Evolutionary conservation across 495 filamentous ascomycete genomes (phyloP).

Genomic region (Aspergillus asperescens): DNA sequence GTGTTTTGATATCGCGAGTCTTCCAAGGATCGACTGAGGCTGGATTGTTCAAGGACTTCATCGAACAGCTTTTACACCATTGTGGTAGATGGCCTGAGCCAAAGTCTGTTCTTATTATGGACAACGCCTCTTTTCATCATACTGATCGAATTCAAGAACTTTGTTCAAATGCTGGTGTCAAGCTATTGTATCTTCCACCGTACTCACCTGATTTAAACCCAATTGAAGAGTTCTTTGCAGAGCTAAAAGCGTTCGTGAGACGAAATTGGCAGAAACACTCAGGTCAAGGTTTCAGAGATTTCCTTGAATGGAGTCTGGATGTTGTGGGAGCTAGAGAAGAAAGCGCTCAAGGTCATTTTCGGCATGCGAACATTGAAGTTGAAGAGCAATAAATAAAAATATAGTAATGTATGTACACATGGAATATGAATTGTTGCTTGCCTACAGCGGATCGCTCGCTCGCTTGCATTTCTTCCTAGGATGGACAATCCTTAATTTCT

Average conservation of each 20-base stretch:
- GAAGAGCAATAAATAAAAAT: too few relatives aligned
- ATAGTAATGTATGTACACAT: too few relatives aligned
- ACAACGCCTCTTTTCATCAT: constrained; percentile 41
- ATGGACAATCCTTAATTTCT: too few relatives aligned
- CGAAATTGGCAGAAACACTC: constrained; percentile 24
- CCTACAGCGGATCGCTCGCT: too few relatives aligned
- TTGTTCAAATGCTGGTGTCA: constrained; percentile 33
- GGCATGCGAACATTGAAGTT: constrained; percentile 17
- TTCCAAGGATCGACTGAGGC: constrained; percentile 38
- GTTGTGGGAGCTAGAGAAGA: constrained; percentile 16
- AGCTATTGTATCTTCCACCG: constrained; percentile 26
- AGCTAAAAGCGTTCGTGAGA: constrained; percentile 24
- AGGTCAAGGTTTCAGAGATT: constrained; percentile 28
- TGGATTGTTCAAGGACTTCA: constrained; percentile 36
- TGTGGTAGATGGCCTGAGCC: constrained; percentile 35
- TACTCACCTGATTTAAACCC: constrained; percentile 29
- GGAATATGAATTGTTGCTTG: too few relatives aligned
- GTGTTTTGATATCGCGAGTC: constrained; percentile 30
- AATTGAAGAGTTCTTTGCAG: constrained; percentile 28
- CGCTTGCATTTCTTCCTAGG: too few relatives aligned
- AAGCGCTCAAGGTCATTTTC: constrained; percentile 25
- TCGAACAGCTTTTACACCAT: constrained; percentile 35
- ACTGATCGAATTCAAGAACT: constrained; percentile 29
- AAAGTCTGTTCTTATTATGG: constrained; percentile 42
- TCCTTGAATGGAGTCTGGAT: constrained; percentile 26